These are phyloP conservation scores for Colletotrichum coccodes DNA, from an alignment of 2,329 filamentous ascomycete genomes.

Conservation along the genomic window DNA sequence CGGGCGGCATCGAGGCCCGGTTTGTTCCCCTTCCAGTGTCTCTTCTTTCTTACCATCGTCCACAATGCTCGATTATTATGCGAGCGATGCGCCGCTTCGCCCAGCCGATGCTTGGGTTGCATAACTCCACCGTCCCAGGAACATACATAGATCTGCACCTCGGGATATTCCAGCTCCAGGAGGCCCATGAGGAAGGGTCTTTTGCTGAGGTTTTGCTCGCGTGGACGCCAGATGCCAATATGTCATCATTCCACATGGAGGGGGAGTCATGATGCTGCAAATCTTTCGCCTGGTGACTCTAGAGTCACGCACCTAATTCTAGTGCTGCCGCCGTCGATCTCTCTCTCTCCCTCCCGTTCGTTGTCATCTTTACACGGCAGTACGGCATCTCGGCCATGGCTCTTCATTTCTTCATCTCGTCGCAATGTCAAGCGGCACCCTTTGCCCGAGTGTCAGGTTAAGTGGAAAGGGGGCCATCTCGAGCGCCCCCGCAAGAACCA, in stretches of 20 bases:
- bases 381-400: background rate
- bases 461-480: background rate
- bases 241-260: background rate
- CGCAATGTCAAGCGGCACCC: background rate
- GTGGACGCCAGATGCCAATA: background rate
- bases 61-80: background rate
- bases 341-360: background rate
- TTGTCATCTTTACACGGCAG: background rate
- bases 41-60: background rate
- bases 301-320: background rate
- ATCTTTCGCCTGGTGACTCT: no score
- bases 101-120: background rate
- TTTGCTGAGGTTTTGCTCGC: background rate
- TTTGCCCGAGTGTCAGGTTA: constrained; percentile 11
- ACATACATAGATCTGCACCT: constrained; percentile 7
- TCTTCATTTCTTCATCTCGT: background rate
- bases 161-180: background rate
- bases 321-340: background rate
- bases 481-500: background rate
- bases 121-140: background rate
- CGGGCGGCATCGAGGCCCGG: background rate
- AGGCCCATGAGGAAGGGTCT: background rate
- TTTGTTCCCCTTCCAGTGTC: background rate
- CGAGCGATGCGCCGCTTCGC: background rate
- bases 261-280: background rate